Evolutionary conservation across 495 filamentous ascomycete genomes (phyloP), one percentile per base, ranked within the genome.

Genomic region (Cercophora scortea): DNA sequence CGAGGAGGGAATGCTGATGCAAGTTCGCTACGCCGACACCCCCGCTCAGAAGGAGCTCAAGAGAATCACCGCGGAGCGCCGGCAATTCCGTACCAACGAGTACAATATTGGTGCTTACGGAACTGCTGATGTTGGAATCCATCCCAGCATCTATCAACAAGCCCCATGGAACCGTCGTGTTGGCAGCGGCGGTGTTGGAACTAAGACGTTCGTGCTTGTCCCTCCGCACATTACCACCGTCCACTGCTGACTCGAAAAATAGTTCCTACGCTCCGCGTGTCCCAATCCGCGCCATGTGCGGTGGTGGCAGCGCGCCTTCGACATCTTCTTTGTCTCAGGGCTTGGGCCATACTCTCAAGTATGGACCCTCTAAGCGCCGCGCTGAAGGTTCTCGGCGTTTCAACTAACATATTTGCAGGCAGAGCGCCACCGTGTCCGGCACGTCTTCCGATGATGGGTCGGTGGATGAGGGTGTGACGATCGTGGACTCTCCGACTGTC

Each of bases 21-120:
- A 96, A 69, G 86, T 99, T 59, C 92, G 93, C 48, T 97, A 93
- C 65, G 92, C 93, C 47, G 93, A 99, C 65, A 97, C 94, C 32
- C 87, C 90, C 39, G 87, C 89, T 49, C 93, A 99, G 70, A 99
- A 97, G 76, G 77, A 89, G 61, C 79, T 99, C 48, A 99, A 99
- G 76, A 85, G 90, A 38, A 85, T 93, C 61, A 96, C 90, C 17
- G 89, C 90, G 25, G 87, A 92, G 68, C 88, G 89, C 56, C 88
- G 93, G 50, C 86, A 92, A 59, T 96, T 90, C 71, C 88, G 93
- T 51, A 87, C 91, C 34, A 90, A 92, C 42, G 94, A 98, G 71
- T 97, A 96, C 66, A 95, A 96, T 58, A 77, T 78, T 55, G 74
- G 77, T 33, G 78, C 78, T 36, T 81, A 80, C 59, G 78, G 78